Percentiles rank a stretch among this genome's conserved stretches.
Evolutionary conservation across 495 filamentous ascomycete genomes (phyloP).

Genomic region (Lasiosphaeris hirsuta): DNA sequence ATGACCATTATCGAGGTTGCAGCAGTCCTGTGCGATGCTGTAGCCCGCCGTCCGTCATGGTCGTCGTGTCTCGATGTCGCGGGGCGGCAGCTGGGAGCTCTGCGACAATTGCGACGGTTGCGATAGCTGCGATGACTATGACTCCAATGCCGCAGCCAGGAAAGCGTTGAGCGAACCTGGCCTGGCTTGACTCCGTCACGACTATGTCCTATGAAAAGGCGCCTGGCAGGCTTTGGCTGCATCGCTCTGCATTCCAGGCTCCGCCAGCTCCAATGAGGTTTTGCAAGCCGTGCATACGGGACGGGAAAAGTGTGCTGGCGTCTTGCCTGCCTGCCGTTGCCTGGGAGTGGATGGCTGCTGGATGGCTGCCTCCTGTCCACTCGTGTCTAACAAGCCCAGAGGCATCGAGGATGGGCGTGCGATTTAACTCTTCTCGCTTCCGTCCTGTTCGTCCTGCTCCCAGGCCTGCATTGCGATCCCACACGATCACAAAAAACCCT

Average conservation of each 20-base stretch:
- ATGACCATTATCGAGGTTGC: not conserved
- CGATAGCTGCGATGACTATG: conserved; percentile 21
- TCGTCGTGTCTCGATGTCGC: not conserved
- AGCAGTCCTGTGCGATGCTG: conserved; percentile 2
- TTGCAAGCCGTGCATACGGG: conserved; percentile 9
- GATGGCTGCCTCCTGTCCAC: too few species aligned
- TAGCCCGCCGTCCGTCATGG: not conserved
- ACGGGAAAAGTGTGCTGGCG: conserved; percentile 27
- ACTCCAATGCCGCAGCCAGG: conserved; percentile 20
- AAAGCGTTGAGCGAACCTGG: conserved; percentile 1
- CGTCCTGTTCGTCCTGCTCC: not conserved
- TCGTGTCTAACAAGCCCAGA: too few species aligned
- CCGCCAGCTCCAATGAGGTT: conserved; percentile 27
- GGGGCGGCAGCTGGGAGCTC: too few species aligned
- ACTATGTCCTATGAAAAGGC: conserved; percentile 25
- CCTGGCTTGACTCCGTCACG: conserved; percentile 14
- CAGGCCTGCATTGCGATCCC: too few species aligned
- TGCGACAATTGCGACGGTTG: not conserved
- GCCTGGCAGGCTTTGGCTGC: conserved; percentile 21
- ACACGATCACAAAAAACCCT: too few species aligned
- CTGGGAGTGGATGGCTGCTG: conserved; percentile 17
- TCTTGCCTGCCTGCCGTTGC: conserved; percentile 22
- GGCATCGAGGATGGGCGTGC: not conserved
- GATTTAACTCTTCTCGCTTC: not conserved
- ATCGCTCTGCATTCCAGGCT: conserved; percentile 26